A percentile compares a stretch with the other conserved stretches of the same genome.
phyloP scores from a whole-genome alignment of 2,329 filamentous ascomycete genomes.

The Diaporthe sp. region DNA sequence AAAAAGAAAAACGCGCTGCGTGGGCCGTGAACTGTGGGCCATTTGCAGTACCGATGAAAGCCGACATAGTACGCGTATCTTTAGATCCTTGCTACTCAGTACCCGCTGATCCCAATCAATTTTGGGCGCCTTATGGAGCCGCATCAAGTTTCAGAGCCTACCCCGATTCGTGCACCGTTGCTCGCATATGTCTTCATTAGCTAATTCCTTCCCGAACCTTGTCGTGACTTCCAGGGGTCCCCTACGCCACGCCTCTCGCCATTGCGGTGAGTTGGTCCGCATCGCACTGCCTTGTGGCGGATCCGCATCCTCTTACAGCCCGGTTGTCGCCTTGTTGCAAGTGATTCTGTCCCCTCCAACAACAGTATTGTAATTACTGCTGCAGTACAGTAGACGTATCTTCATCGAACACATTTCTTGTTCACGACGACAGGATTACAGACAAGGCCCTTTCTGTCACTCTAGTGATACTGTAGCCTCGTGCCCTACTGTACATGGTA shows the following conservation, averaged over 20 bases:
- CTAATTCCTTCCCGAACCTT: conserved; percentile 9
- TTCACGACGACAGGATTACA: neutral
- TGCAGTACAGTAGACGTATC: neutral
- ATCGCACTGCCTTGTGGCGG: neutral
- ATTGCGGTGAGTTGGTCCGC: conserved; percentile 11
- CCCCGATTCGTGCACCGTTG: conserved; percentile 18
- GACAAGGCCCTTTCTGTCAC: neutral
- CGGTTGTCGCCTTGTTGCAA: neutral
- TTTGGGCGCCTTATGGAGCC: neutral
- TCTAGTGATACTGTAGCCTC: neutral
- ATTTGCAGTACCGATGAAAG: neutral
- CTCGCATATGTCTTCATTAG: neutral
- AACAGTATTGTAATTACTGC: neutral
- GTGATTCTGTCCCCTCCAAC: neutral
- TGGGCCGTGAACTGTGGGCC: neutral
- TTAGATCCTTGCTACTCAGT: conserved; percentile 16
- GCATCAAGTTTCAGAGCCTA: conserved; percentile 11
- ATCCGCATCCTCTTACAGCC: neutral
- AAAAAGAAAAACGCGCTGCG: neutral
- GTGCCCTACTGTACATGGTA: neutral
- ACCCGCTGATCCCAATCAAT: conserved; percentile 17
- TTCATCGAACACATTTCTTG: neutral
- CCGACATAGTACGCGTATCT: conserved; percentile 10
- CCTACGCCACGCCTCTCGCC: neutral
- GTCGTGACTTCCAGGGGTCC: conserved; percentile 1